Base-by-base conservation (phyloP, 495 filamentous ascomycete species). In the Penicillium bovifimosum region DNA sequence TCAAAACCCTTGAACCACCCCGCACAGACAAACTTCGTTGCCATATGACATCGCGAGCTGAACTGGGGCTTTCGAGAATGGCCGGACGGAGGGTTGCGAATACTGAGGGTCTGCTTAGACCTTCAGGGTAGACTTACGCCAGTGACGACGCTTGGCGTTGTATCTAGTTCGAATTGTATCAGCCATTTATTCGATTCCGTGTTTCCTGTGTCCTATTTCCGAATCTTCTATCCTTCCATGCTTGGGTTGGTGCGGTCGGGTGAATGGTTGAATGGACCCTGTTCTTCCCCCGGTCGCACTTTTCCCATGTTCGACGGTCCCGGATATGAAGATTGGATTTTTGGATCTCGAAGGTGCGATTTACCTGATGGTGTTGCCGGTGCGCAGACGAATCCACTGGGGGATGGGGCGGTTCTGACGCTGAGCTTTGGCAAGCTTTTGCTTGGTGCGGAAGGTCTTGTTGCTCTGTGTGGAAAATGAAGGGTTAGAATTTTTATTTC, bases 401-500 rank as follows among this genome's bases (percentile, higher is more conserved):
- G 93, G 93, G 75, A 98, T 96, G 56, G 93, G 93, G 65, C 95
- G 83, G 86, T 97, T 98, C 81, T 96, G 91, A 80, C 95, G 96
- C 83, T 96, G 91, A 70, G 93, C 93, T 83, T 91, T 96, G 69
- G 95, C 93, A 80, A 98, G 93, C 93, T 98, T 98, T 76, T 93
- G 87, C 92, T 98, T 98, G 76, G 90, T 95, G 73, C 88, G 86
- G 88, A 96, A 96, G 69, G 90, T 89, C 85, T 96, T 96, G 81
- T 98, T 90, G 83, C 86, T 90, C 91, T 96, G 74, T 55, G 52
- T 42, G 24, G 47, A 34, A 60, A 54, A 55, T 28, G 46, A 49
- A 26, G 41, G 45, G 47, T 16, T 45, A 62, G 54, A 63, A 61
- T 50, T 27, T 27, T 31, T 48, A 10, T 17, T 48, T 48, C 33